Conservation (phyloP, 768 basidiomycete genomes). For the Lactifluus subvellereus region DNA sequence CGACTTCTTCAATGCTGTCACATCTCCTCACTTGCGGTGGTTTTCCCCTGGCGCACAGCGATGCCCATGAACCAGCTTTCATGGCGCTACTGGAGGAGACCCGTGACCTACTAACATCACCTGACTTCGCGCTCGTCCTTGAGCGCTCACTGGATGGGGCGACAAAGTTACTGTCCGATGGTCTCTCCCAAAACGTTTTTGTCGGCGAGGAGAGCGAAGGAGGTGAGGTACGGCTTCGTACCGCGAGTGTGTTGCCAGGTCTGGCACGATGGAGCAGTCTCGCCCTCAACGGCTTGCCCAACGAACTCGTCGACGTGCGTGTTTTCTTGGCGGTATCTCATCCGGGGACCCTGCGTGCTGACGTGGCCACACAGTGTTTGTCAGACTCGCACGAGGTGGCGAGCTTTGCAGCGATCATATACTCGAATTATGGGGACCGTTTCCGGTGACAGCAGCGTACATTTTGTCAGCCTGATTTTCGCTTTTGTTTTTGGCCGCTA, state of each 20-base stretch:
- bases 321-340: not conserved
- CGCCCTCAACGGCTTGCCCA: conserved; percentile 63
- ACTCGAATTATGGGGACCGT: conserved; percentile 59
- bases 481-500: not conserved
- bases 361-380: conserved; percentile 42
- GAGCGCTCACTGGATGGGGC: conserved; percentile 69
- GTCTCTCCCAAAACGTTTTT: conserved; percentile 64
- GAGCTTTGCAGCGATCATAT: conserved; percentile 68
- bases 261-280: conserved; percentile 72
- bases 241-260: conserved; percentile 78
- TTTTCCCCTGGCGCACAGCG: conserved; percentile 31
- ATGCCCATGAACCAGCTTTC: conserved; percentile 47
- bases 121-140: conserved; percentile 67
- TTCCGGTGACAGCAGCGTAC: conserved; percentile 31
- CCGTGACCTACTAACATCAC: conserved; percentile 49
- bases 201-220: conserved; percentile 30
- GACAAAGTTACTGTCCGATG: conserved; percentile 54
- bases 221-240: conserved; percentile 48
- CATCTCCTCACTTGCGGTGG: conserved; percentile 68
- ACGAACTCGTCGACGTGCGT: conserved; percentile 80
- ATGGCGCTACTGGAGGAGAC: conserved; percentile 64
- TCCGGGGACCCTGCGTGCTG: not conserved
- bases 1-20: conserved; percentile 62
- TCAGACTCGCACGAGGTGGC: conserved; percentile 57
- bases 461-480: not conserved